Evolutionary conservation across 2,329 filamentous ascomycete species (phyloP).

Genomic region (Penicillium rolfsii): DNA sequence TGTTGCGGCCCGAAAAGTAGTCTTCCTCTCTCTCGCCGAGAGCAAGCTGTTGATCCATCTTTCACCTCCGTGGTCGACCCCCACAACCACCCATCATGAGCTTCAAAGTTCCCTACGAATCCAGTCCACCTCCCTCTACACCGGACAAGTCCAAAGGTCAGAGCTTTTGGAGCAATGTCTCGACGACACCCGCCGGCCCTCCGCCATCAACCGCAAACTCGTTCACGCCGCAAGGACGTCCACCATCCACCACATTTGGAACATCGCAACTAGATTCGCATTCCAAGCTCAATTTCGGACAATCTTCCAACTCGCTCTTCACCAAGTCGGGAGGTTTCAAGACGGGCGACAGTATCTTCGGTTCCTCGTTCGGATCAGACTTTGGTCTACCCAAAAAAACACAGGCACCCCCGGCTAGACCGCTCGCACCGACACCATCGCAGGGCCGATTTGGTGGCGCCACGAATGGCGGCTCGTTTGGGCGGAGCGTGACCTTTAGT

Average conservation of each 20-base stretch:
- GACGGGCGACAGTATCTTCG: slow-evolving; percentile 42
- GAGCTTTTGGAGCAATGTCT: slow-evolving; percentile 48
- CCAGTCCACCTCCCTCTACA: slow-evolving; percentile 44
- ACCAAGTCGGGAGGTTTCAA: slow-evolving; percentile 42
- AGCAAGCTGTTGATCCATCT: slow-evolving; percentile 13
- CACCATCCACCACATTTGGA: slow-evolving; percentile 56
- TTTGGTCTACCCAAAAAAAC: slow-evolving; percentile 37
- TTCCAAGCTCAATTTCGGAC: slow-evolving; percentile 32
- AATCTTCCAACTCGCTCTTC: slow-evolving; percentile 45
- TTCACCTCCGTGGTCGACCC: slow-evolving; percentile 5
- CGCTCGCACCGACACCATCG: slow-evolving; percentile 26
- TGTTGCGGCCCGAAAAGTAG: slow-evolving; percentile 27
- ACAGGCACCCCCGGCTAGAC: slow-evolving; percentile 28
- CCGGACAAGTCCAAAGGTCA: slow-evolving; percentile 40
- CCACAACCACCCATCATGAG: slow-evolving; percentile 32
- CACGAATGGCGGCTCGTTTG: slow-evolving; percentile 33
- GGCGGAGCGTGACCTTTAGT: slow-evolving; percentile 31
- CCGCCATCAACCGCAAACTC: slow-evolving; percentile 57
- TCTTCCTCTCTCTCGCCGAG: slow-evolving; percentile 8
- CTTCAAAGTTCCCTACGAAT: slow-evolving; percentile 41
- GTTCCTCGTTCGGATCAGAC: slow-evolving; percentile 43
- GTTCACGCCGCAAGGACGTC: slow-evolving; percentile 60
- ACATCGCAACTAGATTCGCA: slow-evolving; percentile 52
- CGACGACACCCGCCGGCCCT: slow-evolving; percentile 61
- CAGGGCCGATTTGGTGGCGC: slow-evolving; percentile 35